Conservation (phyloP, 805 yeast species). For the Candida broadrunensis region DNA sequence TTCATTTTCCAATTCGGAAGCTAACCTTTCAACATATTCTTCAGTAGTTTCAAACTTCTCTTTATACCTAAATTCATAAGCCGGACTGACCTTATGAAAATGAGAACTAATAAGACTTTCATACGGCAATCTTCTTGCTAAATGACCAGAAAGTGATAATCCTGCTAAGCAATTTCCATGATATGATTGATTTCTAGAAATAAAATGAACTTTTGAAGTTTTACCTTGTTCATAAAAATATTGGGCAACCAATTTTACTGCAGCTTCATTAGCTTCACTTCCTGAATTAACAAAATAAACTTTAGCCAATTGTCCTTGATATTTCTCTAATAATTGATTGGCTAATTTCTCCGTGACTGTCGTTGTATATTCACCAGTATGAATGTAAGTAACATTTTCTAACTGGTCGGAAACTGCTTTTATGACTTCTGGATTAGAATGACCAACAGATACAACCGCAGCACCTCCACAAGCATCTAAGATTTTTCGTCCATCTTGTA, state of each 20-base stretch:
- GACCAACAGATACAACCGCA: conserved; percentile 50
- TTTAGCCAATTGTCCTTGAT: conserved; percentile 33
- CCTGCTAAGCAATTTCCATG: conserved; percentile 51
- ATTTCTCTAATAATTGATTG: conserved; percentile 23
- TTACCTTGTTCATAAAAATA: conserved; percentile 38
- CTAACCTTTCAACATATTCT: conserved; percentile 34
- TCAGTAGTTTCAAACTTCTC: conserved; percentile 34
- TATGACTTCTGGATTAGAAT: conserved; percentile 38
- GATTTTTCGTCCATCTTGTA: conserved; percentile 20
- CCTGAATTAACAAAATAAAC: conserved; percentile 64
- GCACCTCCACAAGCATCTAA: conserved; percentile 51
- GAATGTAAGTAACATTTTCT: conserved; percentile 46
- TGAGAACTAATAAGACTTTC: conserved; percentile 19
- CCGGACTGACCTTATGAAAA: conserved; percentile 21
- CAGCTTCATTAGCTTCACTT: conserved; percentile 39
- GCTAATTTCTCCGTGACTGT: conserved; percentile 30
- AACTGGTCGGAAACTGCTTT: conserved; percentile 36
- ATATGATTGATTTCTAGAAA: conserved; percentile 43
- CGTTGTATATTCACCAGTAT: conserved; percentile 59
- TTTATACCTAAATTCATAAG: conserved; percentile 29
- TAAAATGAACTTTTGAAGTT: conserved; percentile 36
- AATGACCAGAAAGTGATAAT: conserved; percentile 26
- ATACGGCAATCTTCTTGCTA: conserved; percentile 31
- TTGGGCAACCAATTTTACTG: conserved; percentile 26
- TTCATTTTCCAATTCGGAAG: conserved; percentile 40